Base-by-base conservation (phyloP, 208 protist species). In the Trypanosoma mega region DNA sequence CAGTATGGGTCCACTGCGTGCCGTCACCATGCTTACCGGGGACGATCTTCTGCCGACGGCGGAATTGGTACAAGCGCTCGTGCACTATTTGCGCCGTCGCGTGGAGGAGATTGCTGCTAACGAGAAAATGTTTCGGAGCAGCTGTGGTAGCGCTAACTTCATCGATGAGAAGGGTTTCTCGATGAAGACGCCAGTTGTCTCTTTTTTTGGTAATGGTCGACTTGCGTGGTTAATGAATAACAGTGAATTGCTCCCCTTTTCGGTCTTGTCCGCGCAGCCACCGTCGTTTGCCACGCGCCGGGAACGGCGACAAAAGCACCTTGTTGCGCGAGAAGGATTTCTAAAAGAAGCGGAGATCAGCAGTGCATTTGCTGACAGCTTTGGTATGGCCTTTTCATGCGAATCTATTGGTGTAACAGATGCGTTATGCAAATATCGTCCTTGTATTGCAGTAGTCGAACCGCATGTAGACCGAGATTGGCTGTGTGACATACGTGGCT, bases 401-500 rank as follows among this genome's bases (percentile, higher is more conserved):
- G 81, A 86, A 34, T 72, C 75, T 8, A 48, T 81, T 23, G 59
- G 64, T 12, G 76, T 90, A 18, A 71, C 66, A 18, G 80, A 88
- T 29, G 86, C 86, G 24, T 59, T 93, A 62, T 69, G 63, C 21
- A 74, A 74, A 56, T 88, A 85, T 69, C 18, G 52, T 18, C 86
- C 86, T 0, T 74, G 71, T 16, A 64, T 93, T 21, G 75, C 74
- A 0, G 16, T 93, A 12, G 82, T 90, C 11, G 81, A 90, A 61
- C 86, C 86, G 27, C 86, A 93, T 60, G 64, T 78, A n/a, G 80
- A 80, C 49, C 51, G 78, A 20, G 86, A 93, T 58, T 93, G 67
- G 62, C 27, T 90, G 11, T 71, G 68, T 18, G 82, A 90, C 41
- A 18, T 93, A 1, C 79, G 86, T 16, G 86, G 86, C 41, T 93